Conservation (phyloP, 805 yeast species). For the Metschnikowia orientalis region DNA sequence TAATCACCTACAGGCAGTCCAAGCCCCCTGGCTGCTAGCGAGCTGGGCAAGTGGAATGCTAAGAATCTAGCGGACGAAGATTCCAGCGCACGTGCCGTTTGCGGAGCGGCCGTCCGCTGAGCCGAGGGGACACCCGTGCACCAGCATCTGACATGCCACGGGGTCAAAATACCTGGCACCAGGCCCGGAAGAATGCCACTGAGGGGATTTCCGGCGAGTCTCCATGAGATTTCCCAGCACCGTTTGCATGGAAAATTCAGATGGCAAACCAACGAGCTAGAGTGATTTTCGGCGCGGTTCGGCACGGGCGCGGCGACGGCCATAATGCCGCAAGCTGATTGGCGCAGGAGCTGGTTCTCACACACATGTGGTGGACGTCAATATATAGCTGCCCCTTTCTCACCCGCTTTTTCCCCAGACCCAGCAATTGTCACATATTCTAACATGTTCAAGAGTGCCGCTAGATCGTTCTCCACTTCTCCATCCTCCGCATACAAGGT, state of each 20-base stretch:
- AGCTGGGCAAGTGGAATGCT: too few species aligned
- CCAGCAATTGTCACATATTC: conserved; percentile 3
- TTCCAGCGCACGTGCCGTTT: too few species aligned
- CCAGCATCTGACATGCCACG: not conserved
- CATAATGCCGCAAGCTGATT: conserved; percentile 6
- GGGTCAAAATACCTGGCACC: too few species aligned
- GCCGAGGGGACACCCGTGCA: conserved; percentile 1
- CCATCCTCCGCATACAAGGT: conserved; percentile 65
- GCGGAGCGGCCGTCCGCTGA: not conserved
- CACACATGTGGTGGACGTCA: conserved; percentile 1
- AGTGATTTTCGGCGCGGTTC: too few species aligned
- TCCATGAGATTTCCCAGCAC: too few species aligned
- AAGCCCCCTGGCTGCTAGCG: too few species aligned
- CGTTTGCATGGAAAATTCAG: too few species aligned
- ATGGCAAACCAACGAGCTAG: too few species aligned
- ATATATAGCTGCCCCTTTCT: conserved; percentile 6
- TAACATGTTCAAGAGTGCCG: conserved; percentile 53
- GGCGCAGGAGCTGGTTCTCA: conserved; percentile 4
- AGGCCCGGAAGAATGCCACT: too few species aligned
- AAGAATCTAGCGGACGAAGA: too few species aligned
- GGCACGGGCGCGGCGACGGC: conserved; percentile 4
- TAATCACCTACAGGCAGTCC: too few species aligned
- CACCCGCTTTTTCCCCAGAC: conserved; percentile 3
- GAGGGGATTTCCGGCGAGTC: too few species aligned
- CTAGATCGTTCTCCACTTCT: conserved; percentile 65